phyloP scores from a whole-genome alignment of 1,284 basidiomycete genomes.

The Meira miltonrushii region DNA sequence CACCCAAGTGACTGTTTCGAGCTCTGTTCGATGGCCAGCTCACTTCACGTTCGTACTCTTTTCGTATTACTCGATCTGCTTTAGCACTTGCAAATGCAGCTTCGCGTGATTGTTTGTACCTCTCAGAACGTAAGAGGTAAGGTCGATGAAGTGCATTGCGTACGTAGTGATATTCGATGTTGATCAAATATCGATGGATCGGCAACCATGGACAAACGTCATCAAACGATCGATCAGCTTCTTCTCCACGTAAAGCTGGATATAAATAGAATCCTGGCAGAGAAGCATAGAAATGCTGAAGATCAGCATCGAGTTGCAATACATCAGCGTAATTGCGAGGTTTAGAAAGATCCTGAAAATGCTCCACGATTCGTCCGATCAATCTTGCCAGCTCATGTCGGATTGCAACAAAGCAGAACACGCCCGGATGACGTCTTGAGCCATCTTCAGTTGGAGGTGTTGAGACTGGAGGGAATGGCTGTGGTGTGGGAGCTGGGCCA shows the following conservation, averaged over 20 bases:
- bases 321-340: slow-evolving; percentile 78
- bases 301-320: slow-evolving; percentile 73
- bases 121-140: slow-evolving; percentile 37
- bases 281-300: slow-evolving; percentile 69
- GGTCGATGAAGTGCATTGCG: slow-evolving; percentile 47
- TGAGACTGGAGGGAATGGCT: slow-evolving; percentile 12
- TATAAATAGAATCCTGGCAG: slow-evolving; percentile 71
- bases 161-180: slow-evolving; percentile 45
- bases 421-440: slow-evolving; percentile 62
- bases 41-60: slow-evolving; percentile 40
- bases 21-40: slow-evolving; percentile 36
- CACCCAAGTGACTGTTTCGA: slow-evolving; percentile 41
- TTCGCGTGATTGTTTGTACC: slow-evolving; percentile 35
- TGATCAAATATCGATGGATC: slow-evolving; percentile 43
- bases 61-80: slow-evolving; percentile 33
- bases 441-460: slow-evolving; percentile 17
- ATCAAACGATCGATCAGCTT: slow-evolving; percentile 36
- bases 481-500: slow-evolving; percentile 26
- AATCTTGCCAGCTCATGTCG: slow-evolving; percentile 75
- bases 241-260: slow-evolving; percentile 57
- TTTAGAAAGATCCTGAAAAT: slow-evolving; percentile 80
- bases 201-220: slow-evolving; percentile 38
- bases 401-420: slow-evolving; percentile 80
- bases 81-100: slow-evolving; percentile 43
- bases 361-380: slow-evolving; percentile 86